These are phyloP conservation scores for Spathaspora sp. DNA, from an alignment of 805 yeast genomes.

Conservation along the genomic window DNA sequence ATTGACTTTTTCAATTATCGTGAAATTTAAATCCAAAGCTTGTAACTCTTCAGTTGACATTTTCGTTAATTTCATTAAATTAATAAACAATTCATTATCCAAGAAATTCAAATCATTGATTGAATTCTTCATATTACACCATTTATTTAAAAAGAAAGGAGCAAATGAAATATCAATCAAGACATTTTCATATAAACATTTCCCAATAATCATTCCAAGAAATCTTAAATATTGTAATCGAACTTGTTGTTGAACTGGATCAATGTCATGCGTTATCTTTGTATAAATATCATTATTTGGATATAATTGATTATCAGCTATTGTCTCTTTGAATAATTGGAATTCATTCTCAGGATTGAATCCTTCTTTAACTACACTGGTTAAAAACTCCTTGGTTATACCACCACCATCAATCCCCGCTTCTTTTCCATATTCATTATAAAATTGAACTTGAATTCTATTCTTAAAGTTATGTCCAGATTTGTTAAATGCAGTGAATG, in stretches of 20 bases:
- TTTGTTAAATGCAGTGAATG: conserved; percentile 54
- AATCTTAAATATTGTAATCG: conserved; percentile 45
- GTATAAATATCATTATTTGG: conserved; percentile 62
- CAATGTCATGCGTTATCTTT: conserved; percentile 26
- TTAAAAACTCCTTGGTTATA: conserved; percentile 83
- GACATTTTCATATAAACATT: conserved; percentile 80
- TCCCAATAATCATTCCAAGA: conserved; percentile 82
- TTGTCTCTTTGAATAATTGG: conserved; percentile 39
- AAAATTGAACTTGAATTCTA: conserved; percentile 60
- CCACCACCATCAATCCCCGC: conserved; percentile 98
- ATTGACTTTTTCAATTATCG: conserved; percentile 49
- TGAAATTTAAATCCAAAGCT: conserved; percentile 62
- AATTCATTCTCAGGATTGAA: conserved; percentile 39
- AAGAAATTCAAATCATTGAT: conserved; percentile 75
- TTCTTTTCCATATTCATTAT: conserved; percentile 64
- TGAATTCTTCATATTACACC: conserved; percentile 56
- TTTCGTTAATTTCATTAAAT: conserved; percentile 56
- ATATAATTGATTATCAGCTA: conserved; percentile 57
- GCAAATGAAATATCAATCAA: conserved; percentile 83
- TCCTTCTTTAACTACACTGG: conserved; percentile 66
- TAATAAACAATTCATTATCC: conserved; percentile 64
- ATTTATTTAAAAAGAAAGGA: conserved; percentile 71
- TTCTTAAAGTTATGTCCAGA: conserved; percentile 55
- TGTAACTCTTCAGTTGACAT: conserved; percentile 56
- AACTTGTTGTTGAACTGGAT: conserved; percentile 22